phyloP scores from a whole-genome alignment of 1,284 basidiomycete genomes.

The Coniophora puteana region DNA sequence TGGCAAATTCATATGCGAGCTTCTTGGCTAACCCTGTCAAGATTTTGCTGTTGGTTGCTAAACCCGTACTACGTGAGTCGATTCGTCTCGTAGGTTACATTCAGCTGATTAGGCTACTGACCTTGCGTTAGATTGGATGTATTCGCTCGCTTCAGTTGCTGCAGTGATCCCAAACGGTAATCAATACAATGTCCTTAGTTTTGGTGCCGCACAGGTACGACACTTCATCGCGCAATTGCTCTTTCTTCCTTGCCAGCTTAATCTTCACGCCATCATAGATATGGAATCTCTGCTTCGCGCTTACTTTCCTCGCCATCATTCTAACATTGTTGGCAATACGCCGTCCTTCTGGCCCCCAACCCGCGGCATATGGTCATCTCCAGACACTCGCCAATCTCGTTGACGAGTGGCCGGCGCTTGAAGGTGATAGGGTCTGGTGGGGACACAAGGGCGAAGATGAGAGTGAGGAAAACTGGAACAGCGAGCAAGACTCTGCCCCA shows the following conservation, averaged over 20 bases:
- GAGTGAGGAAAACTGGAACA: too few species aligned
- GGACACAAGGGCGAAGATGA: slow-evolving; percentile 21
- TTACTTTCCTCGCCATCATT: slow-evolving; percentile 17
- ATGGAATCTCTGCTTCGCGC: slow-evolving; percentile 20
- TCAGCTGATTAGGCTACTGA: neutral
- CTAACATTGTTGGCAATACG: slow-evolving; percentile 14
- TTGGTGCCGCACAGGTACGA: too few species aligned
- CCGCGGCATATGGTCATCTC: slow-evolving; percentile 27
- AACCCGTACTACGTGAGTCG: slow-evolving; percentile 25
- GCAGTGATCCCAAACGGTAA: too few species aligned
- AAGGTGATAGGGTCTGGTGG: slow-evolving; percentile 33
- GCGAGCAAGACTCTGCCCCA: too few species aligned
- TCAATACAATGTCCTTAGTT: too few species aligned
- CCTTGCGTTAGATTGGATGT: slow-evolving; percentile 5
- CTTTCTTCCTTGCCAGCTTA: neutral
- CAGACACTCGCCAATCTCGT: slow-evolving; percentile 28
- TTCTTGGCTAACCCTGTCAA: slow-evolving; percentile 17
- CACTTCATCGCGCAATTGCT: too few species aligned
- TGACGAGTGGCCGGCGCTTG: slow-evolving; percentile 26
- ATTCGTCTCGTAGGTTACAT: too few species aligned
- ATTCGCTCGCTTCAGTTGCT: too few species aligned
- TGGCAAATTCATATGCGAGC: slow-evolving; percentile 19
- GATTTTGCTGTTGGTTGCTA: slow-evolving; percentile 14
- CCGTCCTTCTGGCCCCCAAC: slow-evolving; percentile 23
- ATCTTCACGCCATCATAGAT: slow-evolving; percentile 15